Percentiles rank a stretch among this genome's conserved stretches.
phyloP scores from a whole-genome alignment of 257 asterid genomes.

The Cruciata laevipes region DNA sequence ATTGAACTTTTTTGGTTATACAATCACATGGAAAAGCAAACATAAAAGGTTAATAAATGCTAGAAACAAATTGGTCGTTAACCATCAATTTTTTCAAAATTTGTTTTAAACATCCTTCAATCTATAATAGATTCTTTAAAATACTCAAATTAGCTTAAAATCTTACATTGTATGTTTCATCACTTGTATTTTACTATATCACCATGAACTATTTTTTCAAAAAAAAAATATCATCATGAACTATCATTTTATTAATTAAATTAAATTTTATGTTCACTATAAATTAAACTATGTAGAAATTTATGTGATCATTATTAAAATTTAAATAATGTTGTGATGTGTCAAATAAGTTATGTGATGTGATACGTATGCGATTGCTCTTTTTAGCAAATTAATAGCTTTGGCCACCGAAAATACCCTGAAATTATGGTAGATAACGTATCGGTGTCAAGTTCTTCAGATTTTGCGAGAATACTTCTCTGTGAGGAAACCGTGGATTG shows the following conservation, averaged over 20 bases:
- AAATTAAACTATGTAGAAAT: background rate
- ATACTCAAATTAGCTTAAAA: background rate
- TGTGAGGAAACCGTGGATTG: background rate
- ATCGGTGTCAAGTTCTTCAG: slow-evolving; percentile 4
- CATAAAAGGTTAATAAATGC: background rate
- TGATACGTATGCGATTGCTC: background rate
- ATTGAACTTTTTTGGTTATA: background rate
- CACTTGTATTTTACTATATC: background rate
- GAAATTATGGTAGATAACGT: slow-evolving; percentile 5
- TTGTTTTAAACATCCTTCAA: background rate
- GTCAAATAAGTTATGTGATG: background rate
- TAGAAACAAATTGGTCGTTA: background rate
- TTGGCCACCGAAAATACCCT: slow-evolving; percentile 10
- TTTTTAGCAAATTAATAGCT: background rate
- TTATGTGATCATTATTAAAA: background rate
- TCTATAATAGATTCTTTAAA: too few relatives aligned
- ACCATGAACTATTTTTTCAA: too few relatives aligned
- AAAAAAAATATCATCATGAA: too few relatives aligned
- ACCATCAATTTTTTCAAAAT: background rate
- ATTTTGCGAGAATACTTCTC: background rate
- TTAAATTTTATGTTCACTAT: too few relatives aligned
- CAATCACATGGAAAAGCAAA: background rate
- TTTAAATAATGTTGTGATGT: background rate
- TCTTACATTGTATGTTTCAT: too few relatives aligned
- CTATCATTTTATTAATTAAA: background rate